Percentiles rank a stretch among this genome's conserved stretches.
Evolutionary conservation across 2,329 filamentous ascomycete genomes (phyloP).

Genomic region (Apiospora marii): DNA sequence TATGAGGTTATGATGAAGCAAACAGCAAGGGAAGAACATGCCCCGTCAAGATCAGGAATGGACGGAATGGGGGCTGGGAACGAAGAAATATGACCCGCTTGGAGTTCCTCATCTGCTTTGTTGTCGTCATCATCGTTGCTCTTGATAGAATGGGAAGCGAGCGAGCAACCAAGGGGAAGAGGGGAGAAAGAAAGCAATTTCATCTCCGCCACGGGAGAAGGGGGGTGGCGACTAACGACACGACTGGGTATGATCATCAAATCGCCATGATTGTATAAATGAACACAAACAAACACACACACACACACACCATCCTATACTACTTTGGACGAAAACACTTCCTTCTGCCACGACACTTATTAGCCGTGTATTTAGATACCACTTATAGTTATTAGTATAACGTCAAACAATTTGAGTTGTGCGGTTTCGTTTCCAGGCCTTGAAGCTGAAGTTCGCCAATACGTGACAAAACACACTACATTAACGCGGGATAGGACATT

Average conservation of each 20-base stretch:
- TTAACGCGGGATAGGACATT: not conserved
- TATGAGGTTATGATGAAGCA: not conserved
- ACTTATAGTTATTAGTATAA: constrained; percentile 16
- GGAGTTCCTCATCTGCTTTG: not conserved
- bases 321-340: not conserved
- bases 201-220: too few relatives aligned
- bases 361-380: constrained; percentile 13
- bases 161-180: not conserved
- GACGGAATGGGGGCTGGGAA: not conserved
- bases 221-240: not conserved
- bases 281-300: not conserved
- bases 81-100: not conserved
- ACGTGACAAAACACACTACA: too few relatives aligned
- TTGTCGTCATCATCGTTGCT: not conserved
- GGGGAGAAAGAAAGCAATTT: not conserved
- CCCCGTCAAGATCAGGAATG: not conserved
- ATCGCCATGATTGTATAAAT: not conserved
- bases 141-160: constrained; percentile 2
- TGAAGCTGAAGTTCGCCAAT: not conserved
- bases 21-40: not conserved
- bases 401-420: not conserved
- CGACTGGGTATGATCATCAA: not conserved
- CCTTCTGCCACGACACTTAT: not conserved
- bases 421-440: not conserved
- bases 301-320: not conserved